Conservation (phyloP, 2,329 filamentous ascomycete genomes). For the Fusarium sp. region DNA sequence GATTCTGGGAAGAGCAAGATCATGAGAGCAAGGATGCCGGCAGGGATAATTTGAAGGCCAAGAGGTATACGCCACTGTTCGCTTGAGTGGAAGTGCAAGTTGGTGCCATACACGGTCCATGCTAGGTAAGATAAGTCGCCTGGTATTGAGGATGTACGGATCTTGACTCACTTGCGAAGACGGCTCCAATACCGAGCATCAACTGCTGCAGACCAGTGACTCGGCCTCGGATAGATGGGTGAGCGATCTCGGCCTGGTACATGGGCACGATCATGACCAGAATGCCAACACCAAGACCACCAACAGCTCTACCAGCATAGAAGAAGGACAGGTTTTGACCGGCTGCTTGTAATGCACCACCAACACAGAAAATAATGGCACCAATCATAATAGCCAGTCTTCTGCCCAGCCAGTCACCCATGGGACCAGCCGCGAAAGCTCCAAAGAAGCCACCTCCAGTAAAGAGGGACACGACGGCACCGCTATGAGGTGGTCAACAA, state of each 20-base stretch:
- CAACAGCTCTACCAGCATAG: slow-evolving; percentile 71
- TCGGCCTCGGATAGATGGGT: slow-evolving; percentile 80
- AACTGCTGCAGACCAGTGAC: slow-evolving; percentile 84
- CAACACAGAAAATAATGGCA: slow-evolving; percentile 75
- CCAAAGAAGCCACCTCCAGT: slow-evolving; percentile 80
- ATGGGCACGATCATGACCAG: slow-evolving; percentile 61
- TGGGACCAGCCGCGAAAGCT: slow-evolving; percentile 69
- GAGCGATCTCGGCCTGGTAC: slow-evolving; percentile 83
- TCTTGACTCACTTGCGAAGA: too few species aligned
- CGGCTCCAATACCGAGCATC: slow-evolving; percentile 81
- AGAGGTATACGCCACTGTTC: slow-evolving; percentile 57
- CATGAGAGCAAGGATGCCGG: slow-evolving; percentile 68
- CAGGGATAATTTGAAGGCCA: slow-evolving; percentile 78
- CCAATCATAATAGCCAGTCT: slow-evolving; percentile 77
- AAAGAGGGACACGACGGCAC: slow-evolving; percentile 76
- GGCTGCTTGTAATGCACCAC: slow-evolving; percentile 72
- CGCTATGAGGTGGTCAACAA: neutral
- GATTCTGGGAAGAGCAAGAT: slow-evolving; percentile 79
- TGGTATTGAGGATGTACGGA: too few species aligned
- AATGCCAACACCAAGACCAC: slow-evolving; percentile 65
- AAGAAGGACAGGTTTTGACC: slow-evolving; percentile 60
- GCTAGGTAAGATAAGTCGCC: too few species aligned
- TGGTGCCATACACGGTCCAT: too few species aligned
- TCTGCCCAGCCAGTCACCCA: too few species aligned
- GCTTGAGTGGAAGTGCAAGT: too few species aligned